Evolutionary conservation across 2,329 filamentous ascomycete genomes (phyloP), one percentile per base, ranked within the genome.

Genomic region (Dactylella cylindrospora): DNA sequence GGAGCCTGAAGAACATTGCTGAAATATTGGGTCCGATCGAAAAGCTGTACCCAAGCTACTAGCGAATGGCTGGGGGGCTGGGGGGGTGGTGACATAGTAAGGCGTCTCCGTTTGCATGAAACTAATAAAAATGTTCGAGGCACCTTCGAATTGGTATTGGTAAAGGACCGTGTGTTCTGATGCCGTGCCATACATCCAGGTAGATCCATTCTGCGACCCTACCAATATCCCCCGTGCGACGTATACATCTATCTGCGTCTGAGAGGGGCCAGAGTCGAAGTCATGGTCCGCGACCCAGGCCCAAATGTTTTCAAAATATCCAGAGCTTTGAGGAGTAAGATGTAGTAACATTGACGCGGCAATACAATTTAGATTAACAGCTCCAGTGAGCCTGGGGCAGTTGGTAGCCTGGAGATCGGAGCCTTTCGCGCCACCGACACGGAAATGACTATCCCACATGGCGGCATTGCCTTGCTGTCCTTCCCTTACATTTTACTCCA

Each of bases 401-500:
- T 72, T 4, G 22, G 64, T 51, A 25, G 66, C 68, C 28, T 69
- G 64, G n/a, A 71, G 53, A 66, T 87, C 66, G 1, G 68, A 69
- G 19, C 71, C 72, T 9, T 65, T 66, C 5, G 71, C 69, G 13
- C 72, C 72, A 22, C 72, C 72, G 26, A 74, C 62, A 17, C 72
- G 70, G 46, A 71, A 71, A 59, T 73, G 70, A 2, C 53, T 50
- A 55, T 33, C 93, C 88, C 90, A 98, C 70, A 85, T 77, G 9
- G 80, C 82, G 2, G 74, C 74, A 2, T 77, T 77, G 23, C 75
- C 75, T 33, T 46, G 68, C 2, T 39, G 29, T 3, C 65, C 65
- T 67, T 8, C 76, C 40, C 76, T 78, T 10, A 90, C 75, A 70
- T 90, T 90, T 77, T 84, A 90, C 69, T 90, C 79, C 60, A 90